These are phyloP conservation scores for Oryza brachyantha DNA, from an alignment of 176 grass and related monocot genomes.

Conservation along the genomic window DNA sequence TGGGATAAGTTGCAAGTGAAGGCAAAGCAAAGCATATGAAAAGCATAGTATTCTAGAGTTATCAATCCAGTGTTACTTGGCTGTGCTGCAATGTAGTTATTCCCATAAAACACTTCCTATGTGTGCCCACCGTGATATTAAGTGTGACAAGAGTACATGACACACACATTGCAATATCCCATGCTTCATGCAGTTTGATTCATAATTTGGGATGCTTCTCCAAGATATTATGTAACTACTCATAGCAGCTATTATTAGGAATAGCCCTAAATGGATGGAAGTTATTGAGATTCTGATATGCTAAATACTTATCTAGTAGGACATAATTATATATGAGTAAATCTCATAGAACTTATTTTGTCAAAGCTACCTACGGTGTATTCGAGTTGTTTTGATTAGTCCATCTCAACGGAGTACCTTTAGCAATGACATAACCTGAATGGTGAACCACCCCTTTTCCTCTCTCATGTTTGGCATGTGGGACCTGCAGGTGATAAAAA, in stretches of 20 bases:
- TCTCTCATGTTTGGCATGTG: background rate
- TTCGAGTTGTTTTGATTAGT: background rate
- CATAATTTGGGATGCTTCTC: background rate
- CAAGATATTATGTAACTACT: background rate
- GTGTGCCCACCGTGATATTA: background rate
- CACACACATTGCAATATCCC: conserved; percentile 10
- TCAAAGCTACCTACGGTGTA: background rate
- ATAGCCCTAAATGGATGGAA: conserved; percentile 4
- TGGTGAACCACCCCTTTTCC: background rate
- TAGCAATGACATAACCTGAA: background rate
- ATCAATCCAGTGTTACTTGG: conserved; percentile 4
- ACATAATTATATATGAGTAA: conserved; percentile 19
- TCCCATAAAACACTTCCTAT: background rate
- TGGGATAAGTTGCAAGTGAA: conserved; percentile 9
- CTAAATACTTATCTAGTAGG: background rate
- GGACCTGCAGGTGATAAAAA: background rate
- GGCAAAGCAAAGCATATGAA: conserved; percentile 6
- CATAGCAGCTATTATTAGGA: background rate
- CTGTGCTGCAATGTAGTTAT: background rate
- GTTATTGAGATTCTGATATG: background rate
- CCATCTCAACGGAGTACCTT: background rate
- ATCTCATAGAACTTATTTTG: background rate
- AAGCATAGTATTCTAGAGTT: background rate
- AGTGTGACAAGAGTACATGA: background rate
- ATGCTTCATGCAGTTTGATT: background rate